Evolutionary conservation across 768 basidiomycete genomes (phyloP), one percentile per base, ranked within the genome.

Genomic region (Pholiota molesta): DNA sequence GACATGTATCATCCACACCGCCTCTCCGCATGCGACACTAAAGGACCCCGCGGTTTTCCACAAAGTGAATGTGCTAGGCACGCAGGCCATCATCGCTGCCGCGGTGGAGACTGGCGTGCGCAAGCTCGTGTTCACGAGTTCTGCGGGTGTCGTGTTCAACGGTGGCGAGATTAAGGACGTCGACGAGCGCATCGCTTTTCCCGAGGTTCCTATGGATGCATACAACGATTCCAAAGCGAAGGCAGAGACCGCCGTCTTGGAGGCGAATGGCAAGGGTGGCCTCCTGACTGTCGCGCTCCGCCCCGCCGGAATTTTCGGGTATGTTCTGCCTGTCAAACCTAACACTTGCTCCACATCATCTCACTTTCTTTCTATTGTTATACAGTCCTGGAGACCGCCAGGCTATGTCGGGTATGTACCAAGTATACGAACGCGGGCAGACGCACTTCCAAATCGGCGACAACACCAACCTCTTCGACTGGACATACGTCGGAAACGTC

Each of bases 291-390:
- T 96, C 51, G 92, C 95, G 14, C 76, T 99, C 45, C 81, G 97
- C 40, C 97, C 97, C 1, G 89, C 96, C 17, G 95, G 97, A 2
- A 97, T 99, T 68, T 99, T 98, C 69, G 97, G 97, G 95, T 93
- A 64, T 55, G 88, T 74, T 13, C 23, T 13, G 23, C 31, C 29
- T 14, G 16, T 13, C 56, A 28, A 55, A 29, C 28, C 55, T 5
- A 28, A 45, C 51, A 23, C 31, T 45, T 21, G 7, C 31, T 45
- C 11, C 19, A 8, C 9, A 7, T 26, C 47, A 14, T 45, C 60
- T 59, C 40, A 60, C 51, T 29, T 52, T 57, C 61, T 7, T 31
- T 31, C 1, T 7, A 5, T 31, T 31, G 6, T 31, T 47, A 53
- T 54, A 5, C 68, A 96, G 94, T 5, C 95, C 95, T 5, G 95